A percentile compares a stretch with the other conserved stretches of the same genome.
Conservation (phyloP, 345 rosid species). For the Arabidopsis thaliana region TAIR10.1 NC_003070.9:6934501-6935000, state of each 20-base stretch:
- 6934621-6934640: conserved; percentile 43
- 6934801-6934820: conserved; percentile 10
- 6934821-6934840: conserved; percentile 28
- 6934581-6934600: conserved; percentile 70
- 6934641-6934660: conserved; percentile 28
- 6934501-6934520: conserved; percentile 52
- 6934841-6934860: conserved; percentile 7
- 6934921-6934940: neutral
- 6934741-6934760: conserved; percentile 11
- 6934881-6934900: conserved; percentile 29
- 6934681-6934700: conserved; percentile 37
- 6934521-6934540: conserved; percentile 68
- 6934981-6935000: conserved; percentile 6
- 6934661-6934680: conserved; percentile 22
- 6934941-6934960: neutral
- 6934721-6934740: neutral
- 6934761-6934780: conserved; percentile 12
- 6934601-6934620: conserved; percentile 84
- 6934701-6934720: conserved; percentile 8
- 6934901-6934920: conserved; percentile 5
- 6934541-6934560: conserved; percentile 40
- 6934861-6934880: conserved; percentile 17
- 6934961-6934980: conserved; percentile 11
- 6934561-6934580: conserved; percentile 55
- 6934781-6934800: conserved; percentile 10